Evolutionary conservation across 176 grass and related monocot genomes (phyloP), one percentile per base, ranked within the genome.

Genomic region (Secale cereale): DNA sequence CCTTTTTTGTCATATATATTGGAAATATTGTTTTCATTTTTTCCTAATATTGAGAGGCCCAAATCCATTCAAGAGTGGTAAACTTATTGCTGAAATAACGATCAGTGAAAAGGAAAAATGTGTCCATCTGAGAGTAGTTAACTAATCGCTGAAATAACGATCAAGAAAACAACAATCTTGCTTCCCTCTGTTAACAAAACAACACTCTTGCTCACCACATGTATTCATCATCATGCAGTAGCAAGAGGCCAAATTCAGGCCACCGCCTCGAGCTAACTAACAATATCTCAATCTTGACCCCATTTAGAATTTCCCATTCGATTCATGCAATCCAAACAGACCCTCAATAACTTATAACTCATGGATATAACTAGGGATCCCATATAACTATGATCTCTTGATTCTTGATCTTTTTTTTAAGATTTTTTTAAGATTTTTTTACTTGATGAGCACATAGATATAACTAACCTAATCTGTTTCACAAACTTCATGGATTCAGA

Each of bases 81-180:
- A 48, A 89, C 33, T 60, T 78, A 82, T 77, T 46, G 14, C 25
- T 39, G 4, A 59, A 86, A 79, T 83, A 68, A 87, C 15, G 28
- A 74, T 74, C 8, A 50, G 28, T 19, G 27, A 31, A 46, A 73
- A 81, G 57, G 72, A 78, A 72, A 33, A 65, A 66, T 65, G 45
- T 71, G 23, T 41, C 36, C 68, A 71, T 71, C 86, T 45, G 10
- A 4, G 23, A 36, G 7, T 33, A 45, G 39, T 7, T 41, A 73
- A 85, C 20, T 67, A 81, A 70, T 85, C 56, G 20, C 39, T 23
- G 14, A 64, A 81, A 65, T 78, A 74, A 83, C 7, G 57, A 78
- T 79, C 14, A 33, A 72, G 84, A 83, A 76, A 89, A 85, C 37
- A 69, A 50, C 62, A 66, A 69, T 37, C 74, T 46, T 69, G 60